Conservation (phyloP, 2,329 filamentous ascomycete species). For the Didymella pinodella region DNA sequence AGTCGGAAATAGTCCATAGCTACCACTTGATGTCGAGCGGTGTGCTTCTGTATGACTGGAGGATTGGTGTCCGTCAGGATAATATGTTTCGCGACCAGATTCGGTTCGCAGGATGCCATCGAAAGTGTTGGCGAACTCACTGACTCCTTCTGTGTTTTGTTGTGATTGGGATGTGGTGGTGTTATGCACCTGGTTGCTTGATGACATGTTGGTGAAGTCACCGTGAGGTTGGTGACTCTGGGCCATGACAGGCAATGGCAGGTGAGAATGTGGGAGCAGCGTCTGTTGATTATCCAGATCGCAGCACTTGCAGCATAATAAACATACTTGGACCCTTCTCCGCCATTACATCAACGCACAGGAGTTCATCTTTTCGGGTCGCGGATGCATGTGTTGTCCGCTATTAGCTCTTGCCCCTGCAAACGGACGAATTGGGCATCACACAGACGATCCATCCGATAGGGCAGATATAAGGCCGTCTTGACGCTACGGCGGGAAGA, state of each 20-base stretch:
- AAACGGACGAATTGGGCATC: constrained; percentile 25
- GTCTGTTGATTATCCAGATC: constrained; percentile 2
- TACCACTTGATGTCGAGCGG: constrained; percentile 7
- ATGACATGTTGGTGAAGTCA: constrained; percentile 22
- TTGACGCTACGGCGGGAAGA: constrained; percentile 17
- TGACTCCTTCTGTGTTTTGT: constrained; percentile 4
- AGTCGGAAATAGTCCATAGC: constrained; percentile 15
- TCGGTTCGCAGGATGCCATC: constrained; percentile 35
- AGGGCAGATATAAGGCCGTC: constrained; percentile 11
- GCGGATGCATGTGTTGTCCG: constrained; percentile 20
- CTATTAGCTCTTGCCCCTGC: constrained; percentile 20
- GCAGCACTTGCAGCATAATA: constrained; percentile 16
- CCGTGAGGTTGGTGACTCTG: constrained; percentile 20
- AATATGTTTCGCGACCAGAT: constrained; percentile 43
- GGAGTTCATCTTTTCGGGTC: constrained; percentile 13
- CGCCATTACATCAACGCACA: constrained; percentile 18
- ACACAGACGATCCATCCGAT: constrained; percentile 10
- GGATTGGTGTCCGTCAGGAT: constrained; percentile 34
- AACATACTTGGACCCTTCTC: constrained; percentile 6
- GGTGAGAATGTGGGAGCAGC: constrained; percentile 12
- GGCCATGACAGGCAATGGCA: constrained; percentile 25
- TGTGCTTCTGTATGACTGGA: background rate
- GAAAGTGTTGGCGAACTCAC: constrained; percentile 11
- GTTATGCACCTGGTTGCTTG: constrained; percentile 13
- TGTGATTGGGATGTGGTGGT: constrained; percentile 11